Conservation (phyloP, 495 filamentous ascomycete genomes). For the Aspergillus homomorphus region DNA sequence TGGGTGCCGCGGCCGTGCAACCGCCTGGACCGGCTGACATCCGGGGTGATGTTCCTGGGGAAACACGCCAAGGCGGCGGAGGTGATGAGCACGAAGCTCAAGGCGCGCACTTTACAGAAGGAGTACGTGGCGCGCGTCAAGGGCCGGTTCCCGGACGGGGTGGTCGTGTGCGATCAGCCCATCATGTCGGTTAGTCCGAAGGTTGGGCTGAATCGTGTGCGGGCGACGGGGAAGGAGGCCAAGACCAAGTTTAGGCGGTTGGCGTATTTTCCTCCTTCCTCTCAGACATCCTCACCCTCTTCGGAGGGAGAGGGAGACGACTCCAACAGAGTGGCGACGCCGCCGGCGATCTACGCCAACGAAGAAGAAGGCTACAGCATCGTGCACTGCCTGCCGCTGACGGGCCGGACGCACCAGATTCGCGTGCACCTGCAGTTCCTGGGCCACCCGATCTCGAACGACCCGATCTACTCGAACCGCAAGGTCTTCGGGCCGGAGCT, state of each 20-base stretch:
- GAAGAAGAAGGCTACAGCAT: conserved; percentile 79
- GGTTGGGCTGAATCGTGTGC: conserved; percentile 86
- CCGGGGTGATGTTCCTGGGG: conserved; percentile 95
- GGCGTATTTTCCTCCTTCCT: conserved; percentile 71
- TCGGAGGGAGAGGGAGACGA: conserved; percentile 18
- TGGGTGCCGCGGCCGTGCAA: conserved; percentile 85
- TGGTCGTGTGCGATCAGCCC: conserved; percentile 85
- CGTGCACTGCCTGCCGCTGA: conserved; percentile 88
- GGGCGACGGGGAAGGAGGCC: conserved; percentile 86
- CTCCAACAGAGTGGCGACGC: conserved; percentile 33
- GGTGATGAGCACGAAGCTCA: conserved; percentile 65
- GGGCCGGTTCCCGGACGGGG: conserved; percentile 79
- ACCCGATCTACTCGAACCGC: conserved; percentile 95
- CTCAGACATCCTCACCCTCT: conserved; percentile 13
- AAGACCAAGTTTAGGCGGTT: conserved; percentile 86
- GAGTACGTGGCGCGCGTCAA: conserved; percentile 92
- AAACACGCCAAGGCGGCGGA: conserved; percentile 81
- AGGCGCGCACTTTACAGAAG: conserved; percentile 75
- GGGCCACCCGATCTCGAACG: conserved; percentile 92
- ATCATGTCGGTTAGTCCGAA: conserved; percentile 94
- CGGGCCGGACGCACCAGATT: conserved; percentile 91
- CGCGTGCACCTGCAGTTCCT: conserved; percentile 93
- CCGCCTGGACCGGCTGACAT: conserved; percentile 88
- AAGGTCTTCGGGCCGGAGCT: conserved; percentile 82
- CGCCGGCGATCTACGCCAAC: conserved; percentile 27